Evolutionary conservation across 345 rosid genomes (phyloP).

Genomic region (Eucalyptus curtisii): DNA sequence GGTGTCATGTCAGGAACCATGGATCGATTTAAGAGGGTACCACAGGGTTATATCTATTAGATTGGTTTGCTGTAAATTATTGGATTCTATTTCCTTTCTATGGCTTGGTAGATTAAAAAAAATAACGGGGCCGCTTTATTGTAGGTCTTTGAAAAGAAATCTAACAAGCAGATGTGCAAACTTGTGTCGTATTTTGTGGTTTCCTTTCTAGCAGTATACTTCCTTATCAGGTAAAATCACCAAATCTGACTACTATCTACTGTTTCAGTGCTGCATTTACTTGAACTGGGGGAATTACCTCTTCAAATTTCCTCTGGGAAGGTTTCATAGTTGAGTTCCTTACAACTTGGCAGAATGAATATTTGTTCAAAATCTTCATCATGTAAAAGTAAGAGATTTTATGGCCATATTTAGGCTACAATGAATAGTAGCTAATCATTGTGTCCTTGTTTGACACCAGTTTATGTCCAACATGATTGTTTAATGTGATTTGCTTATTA

Average conservation of each 20-base stretch:
- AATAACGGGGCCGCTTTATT: background rate
- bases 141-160: conserved; percentile 86
- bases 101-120: background rate
- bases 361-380: background rate
- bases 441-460: background rate
- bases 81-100: background rate
- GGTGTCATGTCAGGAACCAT: conserved; percentile 84
- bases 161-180: conserved; percentile 45
- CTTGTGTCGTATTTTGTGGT: conserved; percentile 50
- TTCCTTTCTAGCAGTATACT: conserved; percentile 41
- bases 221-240: conserved; percentile 42
- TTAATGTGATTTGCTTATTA: background rate
- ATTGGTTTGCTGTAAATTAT: background rate
- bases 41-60: background rate
- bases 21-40: conserved; percentile 80
- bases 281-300: background rate
- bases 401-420: background rate
- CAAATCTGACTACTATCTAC: background rate
- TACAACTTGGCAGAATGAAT: background rate
- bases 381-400: background rate
- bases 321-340: background rate
- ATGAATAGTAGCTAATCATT: background rate
- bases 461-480: background rate
- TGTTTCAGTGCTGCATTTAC: background rate
- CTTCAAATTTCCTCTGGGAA: background rate